phyloP scores from a whole-genome alignment of 2,329 filamentous ascomycete genomes.

The Colletotrichum neosansevieriae region DNA sequence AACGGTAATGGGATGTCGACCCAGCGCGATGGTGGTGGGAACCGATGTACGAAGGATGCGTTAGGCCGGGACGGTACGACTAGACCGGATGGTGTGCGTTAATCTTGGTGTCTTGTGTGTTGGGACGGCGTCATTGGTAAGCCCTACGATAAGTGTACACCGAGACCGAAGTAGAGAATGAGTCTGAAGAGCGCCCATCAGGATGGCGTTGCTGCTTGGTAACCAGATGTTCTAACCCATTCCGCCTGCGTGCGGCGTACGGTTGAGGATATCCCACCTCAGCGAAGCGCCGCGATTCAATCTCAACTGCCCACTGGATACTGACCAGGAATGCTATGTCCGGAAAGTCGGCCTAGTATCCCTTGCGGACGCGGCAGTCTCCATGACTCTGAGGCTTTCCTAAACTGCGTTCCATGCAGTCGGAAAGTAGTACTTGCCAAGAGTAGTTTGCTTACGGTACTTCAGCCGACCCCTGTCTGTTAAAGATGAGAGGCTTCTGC shows the following conservation, averaged over 20 bases:
- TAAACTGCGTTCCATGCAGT: neutral
- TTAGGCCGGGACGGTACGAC: conserved; percentile 31
- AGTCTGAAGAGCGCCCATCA: conserved; percentile 1
- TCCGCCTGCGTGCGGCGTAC: conserved; percentile 27
- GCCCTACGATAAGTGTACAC: conserved; percentile 22
- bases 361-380: conserved; percentile 15
- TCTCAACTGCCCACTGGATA: neutral
- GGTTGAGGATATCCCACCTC: neutral
- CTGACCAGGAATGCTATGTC: conserved; percentile 22
- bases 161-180: conserved; percentile 20
- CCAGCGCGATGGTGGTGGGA: conserved; percentile 22
- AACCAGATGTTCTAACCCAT: conserved; percentile 23
- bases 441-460: conserved; percentile 25
- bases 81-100: neutral
- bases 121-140: conserved; percentile 33
- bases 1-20: conserved; percentile 6
- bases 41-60: conserved; percentile 27
- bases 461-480: conserved; percentile 14
- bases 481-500: conserved; percentile 4
- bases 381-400: conserved; percentile 21
- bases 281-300: conserved; percentile 10
- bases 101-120: neutral
- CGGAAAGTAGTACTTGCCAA: neutral
- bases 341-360: conserved; percentile 28
- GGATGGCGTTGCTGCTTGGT: conserved; percentile 34